Percentiles rank a stretch among this genome's conserved stretches.
Conservation (phyloP, 192 early-diverging fungal species). For the Phlyctochytrium arcticum region DNA sequence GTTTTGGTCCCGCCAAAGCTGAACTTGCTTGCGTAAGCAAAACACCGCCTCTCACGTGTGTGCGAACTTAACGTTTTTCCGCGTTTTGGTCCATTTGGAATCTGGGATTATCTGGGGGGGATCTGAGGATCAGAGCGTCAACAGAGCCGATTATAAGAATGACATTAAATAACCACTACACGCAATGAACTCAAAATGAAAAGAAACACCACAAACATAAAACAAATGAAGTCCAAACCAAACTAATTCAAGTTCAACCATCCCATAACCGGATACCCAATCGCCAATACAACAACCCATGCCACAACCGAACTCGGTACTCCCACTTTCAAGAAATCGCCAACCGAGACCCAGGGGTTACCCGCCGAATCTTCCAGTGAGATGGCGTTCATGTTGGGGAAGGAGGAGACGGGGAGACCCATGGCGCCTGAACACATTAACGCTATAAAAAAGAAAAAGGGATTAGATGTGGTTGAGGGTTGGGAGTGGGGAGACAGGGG, state of each 20-base stretch:
- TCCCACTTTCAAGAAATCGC: conserved; percentile 83
- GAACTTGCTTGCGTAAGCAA: no score
- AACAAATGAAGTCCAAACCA: not conserved
- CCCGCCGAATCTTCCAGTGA: conserved; percentile 86
- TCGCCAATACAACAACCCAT: conserved; percentile 62
- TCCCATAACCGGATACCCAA: conserved; percentile 75
- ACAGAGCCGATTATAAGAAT: no score
- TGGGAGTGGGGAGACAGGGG: not conserved
- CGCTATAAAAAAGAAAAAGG: conserved; percentile 46
- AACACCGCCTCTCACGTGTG: no score
- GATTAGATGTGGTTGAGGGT: not conserved
- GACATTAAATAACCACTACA: no score
- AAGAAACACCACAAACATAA: no score
- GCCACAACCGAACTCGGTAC: conserved; percentile 68
- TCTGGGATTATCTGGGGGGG: no score
- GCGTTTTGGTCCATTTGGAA: no score
- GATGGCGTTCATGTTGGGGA: conserved; percentile 98
- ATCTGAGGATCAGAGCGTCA: no score
- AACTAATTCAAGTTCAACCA: conserved; percentile 31
- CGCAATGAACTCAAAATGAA: no score
- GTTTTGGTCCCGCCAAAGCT: no score
- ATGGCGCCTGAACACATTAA: conserved; percentile 87
- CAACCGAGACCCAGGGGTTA: conserved; percentile 71
- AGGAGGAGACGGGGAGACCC: conserved; percentile 89
- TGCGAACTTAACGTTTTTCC: no score